Evolutionary conservation across 2,329 filamentous ascomycete species (phyloP), one percentile per base, ranked within the genome.

Genomic region (Pseudogymnoascus destructans): DNA sequence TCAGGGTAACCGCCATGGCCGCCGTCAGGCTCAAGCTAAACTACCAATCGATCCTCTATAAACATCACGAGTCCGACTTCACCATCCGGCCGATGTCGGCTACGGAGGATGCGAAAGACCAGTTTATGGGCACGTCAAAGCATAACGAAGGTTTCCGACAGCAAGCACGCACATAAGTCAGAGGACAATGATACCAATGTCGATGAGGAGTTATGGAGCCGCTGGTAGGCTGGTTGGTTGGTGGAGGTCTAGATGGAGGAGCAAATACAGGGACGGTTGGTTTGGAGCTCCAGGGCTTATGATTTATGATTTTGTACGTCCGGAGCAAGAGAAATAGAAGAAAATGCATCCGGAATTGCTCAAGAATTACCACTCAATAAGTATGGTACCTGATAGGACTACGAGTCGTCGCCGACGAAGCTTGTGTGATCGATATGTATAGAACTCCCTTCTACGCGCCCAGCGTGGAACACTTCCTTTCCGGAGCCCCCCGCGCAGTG

Each of bases 111-210:
- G 9, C 25, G 25, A 52, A 52, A 52, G 46, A 30, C 25, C 46
- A 52, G 23, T 52, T 30, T 30, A 30, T 5, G n/a, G 46, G 46
- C n/a, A 52, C 46, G 9, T 52, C 46, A 52, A 52, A 52, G 46
- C 46, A 52, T 11, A 52, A 52, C 15, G 46, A 52, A 7, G 46
- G 46, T 8, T 52, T 32, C 25, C 32, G 46, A 52, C 7, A 32
- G 46, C 21, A 25, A 32, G 25, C 21, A 46, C 13, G 46, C 5
- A 32, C 15, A 52, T 52, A 52, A 7, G n/a, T 19, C 5, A 30
- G 46, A 15, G 46, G 30, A 52, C 46, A 19, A 52, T 52, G 25
- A 52, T 52, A 52, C 46, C 46, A 52, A 17, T 52, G 25, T 52
- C 46, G 46, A 52, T 32, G 46, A 30, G 46, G 46, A 52, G 46